Conservation (phyloP, 768 basidiomycete species). For the Termitomyces sp. region DNA sequence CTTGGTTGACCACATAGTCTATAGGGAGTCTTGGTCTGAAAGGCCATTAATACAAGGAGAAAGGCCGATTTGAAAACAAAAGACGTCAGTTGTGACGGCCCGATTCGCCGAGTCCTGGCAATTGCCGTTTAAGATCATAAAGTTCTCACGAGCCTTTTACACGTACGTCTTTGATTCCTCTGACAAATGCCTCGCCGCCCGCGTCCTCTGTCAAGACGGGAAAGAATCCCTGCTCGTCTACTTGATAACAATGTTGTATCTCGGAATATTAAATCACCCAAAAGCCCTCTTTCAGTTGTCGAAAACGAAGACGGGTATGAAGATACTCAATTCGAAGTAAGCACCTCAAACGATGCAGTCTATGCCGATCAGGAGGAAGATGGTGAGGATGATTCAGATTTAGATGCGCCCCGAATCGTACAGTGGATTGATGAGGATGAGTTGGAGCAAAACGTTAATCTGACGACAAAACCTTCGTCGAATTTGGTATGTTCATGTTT, state of each 20-base stretch:
- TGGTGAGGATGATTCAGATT: conserved; percentile 26
- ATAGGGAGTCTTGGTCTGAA: conserved; percentile 44
- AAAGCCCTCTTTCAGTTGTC: conserved; percentile 4
- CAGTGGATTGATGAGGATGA: conserved; percentile 56
- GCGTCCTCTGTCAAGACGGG: conserved; percentile 23
- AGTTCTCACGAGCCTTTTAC: too few relatives aligned
- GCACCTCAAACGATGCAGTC: conserved; percentile 15
- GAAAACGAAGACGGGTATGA: conserved; percentile 5
- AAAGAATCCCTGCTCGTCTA: not conserved
- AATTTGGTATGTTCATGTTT: conserved; percentile 21
- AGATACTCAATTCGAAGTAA: not conserved
- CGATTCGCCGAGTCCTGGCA: not conserved
- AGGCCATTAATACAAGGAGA: not conserved
- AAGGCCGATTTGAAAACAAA: not conserved
- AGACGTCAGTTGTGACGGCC: not conserved
- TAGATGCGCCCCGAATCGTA: conserved; percentile 51
- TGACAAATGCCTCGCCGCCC: conserved; percentile 31
- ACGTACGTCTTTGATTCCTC: not conserved
- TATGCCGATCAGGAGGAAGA: conserved; percentile 15
- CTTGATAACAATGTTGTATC: not conserved
- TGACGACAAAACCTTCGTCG: conserved; percentile 19
- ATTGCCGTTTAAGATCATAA: not conserved
- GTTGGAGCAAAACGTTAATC: conserved; percentile 27
- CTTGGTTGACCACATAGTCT: conserved; percentile 31
- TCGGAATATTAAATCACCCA: conserved; percentile 11